A percentile compares a stretch with the other conserved stretches of the same genome.
Conservation (phyloP, 2,329 filamentous ascomycete species). For the Massarina eburnea region DNA sequence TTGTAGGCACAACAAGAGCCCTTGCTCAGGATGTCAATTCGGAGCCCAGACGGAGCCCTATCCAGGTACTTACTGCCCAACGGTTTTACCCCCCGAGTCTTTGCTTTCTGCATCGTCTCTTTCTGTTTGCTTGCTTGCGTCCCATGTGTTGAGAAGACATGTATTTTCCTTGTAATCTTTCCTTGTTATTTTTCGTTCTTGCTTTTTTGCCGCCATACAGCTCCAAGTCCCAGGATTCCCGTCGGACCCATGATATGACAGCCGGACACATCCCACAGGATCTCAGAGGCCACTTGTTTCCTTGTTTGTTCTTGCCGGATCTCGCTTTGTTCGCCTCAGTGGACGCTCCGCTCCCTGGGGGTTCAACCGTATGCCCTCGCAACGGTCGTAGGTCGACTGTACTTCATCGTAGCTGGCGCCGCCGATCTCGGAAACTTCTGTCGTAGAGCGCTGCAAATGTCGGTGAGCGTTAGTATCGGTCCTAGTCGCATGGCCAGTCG, state of each 20-base stretch:
- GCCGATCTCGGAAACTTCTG: constrained; percentile 30
- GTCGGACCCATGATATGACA: constrained; percentile 22
- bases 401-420: constrained; percentile 18
- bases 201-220: constrained; percentile 35
- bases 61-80: constrained; percentile 48
- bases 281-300: constrained; percentile 23
- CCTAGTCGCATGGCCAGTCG: background rate
- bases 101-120: constrained; percentile 22
- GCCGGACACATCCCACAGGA: constrained; percentile 20
- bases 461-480: constrained; percentile 15
- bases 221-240: constrained; percentile 19
- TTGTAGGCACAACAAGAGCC: constrained; percentile 35
- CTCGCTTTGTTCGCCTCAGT: constrained; percentile 4
- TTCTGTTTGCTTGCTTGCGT: constrained; percentile 17
- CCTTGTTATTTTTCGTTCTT: constrained; percentile 16
- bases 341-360: constrained; percentile 10
- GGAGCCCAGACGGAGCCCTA: constrained; percentile 45
- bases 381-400: constrained; percentile 32
- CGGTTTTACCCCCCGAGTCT: constrained; percentile 30
- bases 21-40: constrained; percentile 48
- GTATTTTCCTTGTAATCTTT: constrained; percentile 26
- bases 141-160: constrained; percentile 29
- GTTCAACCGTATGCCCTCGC: constrained; percentile 22
- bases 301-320: constrained; percentile 17
- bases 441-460: constrained; percentile 28